Percentiles rank a stretch among this genome's conserved stretches.
These are phyloP conservation scores for Curvularia verruculosa DNA, from an alignment of 2,329 filamentous ascomycete genomes.

Conservation along the genomic window DNA sequence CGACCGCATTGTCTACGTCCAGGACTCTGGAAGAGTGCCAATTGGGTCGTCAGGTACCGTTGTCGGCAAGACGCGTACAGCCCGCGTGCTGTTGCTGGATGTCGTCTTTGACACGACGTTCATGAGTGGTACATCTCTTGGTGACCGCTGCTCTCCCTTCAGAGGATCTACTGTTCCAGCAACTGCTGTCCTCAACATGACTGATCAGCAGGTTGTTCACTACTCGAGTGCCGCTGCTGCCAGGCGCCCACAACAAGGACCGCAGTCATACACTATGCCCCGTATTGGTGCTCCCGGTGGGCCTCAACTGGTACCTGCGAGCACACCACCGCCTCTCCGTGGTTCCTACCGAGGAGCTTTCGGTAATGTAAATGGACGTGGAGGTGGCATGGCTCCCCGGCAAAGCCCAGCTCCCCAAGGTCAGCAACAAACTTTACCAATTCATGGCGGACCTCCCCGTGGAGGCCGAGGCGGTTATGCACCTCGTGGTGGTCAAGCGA, in stretches of 20 bases:
- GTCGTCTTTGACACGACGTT: slow-evolving; percentile 93
- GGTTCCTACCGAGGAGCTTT: slow-evolving; percentile 66
- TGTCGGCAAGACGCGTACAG: slow-evolving; percentile 89
- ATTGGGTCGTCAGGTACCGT: slow-evolving; percentile 92
- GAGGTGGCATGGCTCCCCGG: slow-evolving; percentile 46
- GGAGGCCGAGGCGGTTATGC: slow-evolving; percentile 50
- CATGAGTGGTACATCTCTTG: slow-evolving; percentile 94
- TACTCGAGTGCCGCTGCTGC: slow-evolving; percentile 65
- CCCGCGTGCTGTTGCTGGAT: slow-evolving; percentile 82
- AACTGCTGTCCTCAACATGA: slow-evolving; percentile 87
- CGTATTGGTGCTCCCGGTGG: slow-evolving; percentile 63
- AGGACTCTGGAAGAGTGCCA: slow-evolving; percentile 91
- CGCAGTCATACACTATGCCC: slow-evolving; percentile 59
- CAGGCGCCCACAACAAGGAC: slow-evolving; percentile 57
- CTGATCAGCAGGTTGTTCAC: slow-evolving; percentile 77
- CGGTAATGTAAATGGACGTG: slow-evolving; percentile 53
- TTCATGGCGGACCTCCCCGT: slow-evolving; percentile 47
- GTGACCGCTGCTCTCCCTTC: slow-evolving; percentile 90
- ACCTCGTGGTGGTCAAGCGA: slow-evolving; percentile 38
- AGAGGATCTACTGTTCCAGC: slow-evolving; percentile 88
- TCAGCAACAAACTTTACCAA: slow-evolving; percentile 47
- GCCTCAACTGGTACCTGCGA: slow-evolving; percentile 65
- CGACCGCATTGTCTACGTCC: slow-evolving; percentile 90
- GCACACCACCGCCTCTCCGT: slow-evolving; percentile 62
- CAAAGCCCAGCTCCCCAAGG: slow-evolving; percentile 36